phyloP scores from a whole-genome alignment of 805 yeast genomes.

The Suhomyces pyralidae region DNA sequence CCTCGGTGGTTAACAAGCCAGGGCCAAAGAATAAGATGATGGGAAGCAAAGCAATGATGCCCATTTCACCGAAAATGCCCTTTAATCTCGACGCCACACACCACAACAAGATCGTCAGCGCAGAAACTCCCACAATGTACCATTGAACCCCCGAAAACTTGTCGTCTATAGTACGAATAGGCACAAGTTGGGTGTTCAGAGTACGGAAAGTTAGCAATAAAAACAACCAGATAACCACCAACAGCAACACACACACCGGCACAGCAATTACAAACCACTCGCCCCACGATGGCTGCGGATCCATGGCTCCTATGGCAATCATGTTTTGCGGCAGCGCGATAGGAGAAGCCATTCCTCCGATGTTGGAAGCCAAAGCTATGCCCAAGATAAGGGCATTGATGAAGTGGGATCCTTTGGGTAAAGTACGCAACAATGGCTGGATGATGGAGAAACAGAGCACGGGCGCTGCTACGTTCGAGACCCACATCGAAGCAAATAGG shows the following conservation, averaged over 20 bases:
- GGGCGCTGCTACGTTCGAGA: constrained; percentile 56
- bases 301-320: constrained; percentile 51
- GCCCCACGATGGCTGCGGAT: constrained; percentile 55
- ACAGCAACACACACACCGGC: constrained; percentile 43
- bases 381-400: constrained; percentile 43
- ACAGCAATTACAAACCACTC: constrained; percentile 53
- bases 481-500: constrained; percentile 55
- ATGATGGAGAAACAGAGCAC: constrained; percentile 51
- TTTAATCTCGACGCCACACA: constrained; percentile 78
- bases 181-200: constrained; percentile 47
- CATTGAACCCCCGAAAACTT: constrained; percentile 70
- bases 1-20: constrained; percentile 82
- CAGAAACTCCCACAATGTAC: constrained; percentile 66
- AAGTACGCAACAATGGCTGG: constrained; percentile 45
- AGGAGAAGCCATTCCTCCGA: constrained; percentile 57
- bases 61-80: constrained; percentile 87
- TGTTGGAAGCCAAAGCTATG: constrained; percentile 50
- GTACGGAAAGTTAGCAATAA: constrained; percentile 53
- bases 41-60: constrained; percentile 90
- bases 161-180: constrained; percentile 59
- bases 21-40: constrained; percentile 90
- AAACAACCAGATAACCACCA: constrained; percentile 45
- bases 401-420: constrained; percentile 41
- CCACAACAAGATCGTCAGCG: constrained; percentile 80
- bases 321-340: constrained; percentile 56